A percentile compares a stretch with the other conserved stretches of the same genome.
phyloP scores from a whole-genome alignment of 371 early-diverging fungal species.

The Gilbertella persicaria region DNA sequence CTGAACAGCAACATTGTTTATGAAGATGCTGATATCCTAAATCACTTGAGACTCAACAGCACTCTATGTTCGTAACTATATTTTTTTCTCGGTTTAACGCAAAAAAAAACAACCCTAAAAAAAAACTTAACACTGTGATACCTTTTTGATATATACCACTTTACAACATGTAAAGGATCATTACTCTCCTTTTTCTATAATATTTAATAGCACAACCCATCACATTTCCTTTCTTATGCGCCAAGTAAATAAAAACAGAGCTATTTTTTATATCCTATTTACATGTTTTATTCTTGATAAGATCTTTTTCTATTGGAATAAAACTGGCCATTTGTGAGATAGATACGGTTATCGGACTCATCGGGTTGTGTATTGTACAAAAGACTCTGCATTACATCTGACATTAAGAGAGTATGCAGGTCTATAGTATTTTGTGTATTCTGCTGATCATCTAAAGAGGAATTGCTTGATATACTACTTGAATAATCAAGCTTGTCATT shows the following conservation, averaged over 20 bases:
- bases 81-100: background rate
- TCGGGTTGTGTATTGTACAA: background rate
- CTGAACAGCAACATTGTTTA: constrained; percentile 3
- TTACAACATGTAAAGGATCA: background rate
- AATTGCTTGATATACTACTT: too few species aligned
- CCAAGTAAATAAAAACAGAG: background rate
- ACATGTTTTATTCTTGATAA: background rate
- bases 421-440: background rate
- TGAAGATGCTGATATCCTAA: constrained; percentile 8
- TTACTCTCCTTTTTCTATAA: background rate
- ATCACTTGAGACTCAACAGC: constrained; percentile 1
- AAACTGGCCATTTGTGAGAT: background rate
- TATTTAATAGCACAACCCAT: background rate
- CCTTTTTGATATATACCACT: background rate
- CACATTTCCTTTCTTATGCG: background rate
- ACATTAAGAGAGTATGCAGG: background rate
- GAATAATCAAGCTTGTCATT: too few species aligned
- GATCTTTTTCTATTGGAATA: background rate
- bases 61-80: background rate
- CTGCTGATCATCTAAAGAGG: too few species aligned
- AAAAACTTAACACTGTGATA: background rate
- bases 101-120: background rate
- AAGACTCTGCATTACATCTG: background rate
- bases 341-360: background rate
- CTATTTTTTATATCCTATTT: background rate